These are phyloP conservation scores for Acorus gramineus DNA, from an alignment of 106 monocot species.

Conservation along the genomic window DNA sequence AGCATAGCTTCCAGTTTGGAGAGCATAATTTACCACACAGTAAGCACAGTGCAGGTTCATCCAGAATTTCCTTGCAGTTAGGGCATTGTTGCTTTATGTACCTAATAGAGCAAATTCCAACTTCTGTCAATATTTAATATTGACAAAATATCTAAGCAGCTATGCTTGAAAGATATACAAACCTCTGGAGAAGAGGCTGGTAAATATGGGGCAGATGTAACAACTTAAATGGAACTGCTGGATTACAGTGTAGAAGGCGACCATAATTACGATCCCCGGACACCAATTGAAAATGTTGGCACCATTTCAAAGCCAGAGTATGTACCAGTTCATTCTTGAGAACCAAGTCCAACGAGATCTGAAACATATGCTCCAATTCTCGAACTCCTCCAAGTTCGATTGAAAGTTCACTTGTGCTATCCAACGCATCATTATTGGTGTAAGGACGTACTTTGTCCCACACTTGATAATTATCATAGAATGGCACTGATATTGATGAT, in stretches of 20 bases:
- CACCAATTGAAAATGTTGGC: slow-evolving; percentile 47
- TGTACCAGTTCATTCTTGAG: slow-evolving; percentile 45
- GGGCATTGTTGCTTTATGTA: slow-evolving; percentile 60
- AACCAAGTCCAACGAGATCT: slow-evolving; percentile 54
- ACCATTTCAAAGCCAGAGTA: slow-evolving; percentile 64
- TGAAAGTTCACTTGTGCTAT: slow-evolving; percentile 9
- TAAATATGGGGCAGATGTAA: slow-evolving; percentile 65
- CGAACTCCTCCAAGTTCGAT: slow-evolving; percentile 43
- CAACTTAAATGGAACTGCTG: slow-evolving; percentile 84
- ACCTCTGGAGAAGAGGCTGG: slow-evolving; percentile 84
- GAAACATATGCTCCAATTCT: slow-evolving; percentile 71
- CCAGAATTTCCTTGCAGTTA: slow-evolving; percentile 42
- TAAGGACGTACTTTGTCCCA: slow-evolving; percentile 31
- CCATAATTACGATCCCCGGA: slow-evolving; percentile 28
- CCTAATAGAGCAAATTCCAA: slow-evolving; percentile 23
- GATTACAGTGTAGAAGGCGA: slow-evolving; percentile 31
- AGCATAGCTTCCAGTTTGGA: slow-evolving; percentile 52
- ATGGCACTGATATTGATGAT: slow-evolving; percentile 22
- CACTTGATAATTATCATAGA: slow-evolving; percentile 27
- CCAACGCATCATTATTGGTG: slow-evolving; percentile 11
- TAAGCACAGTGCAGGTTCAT: slow-evolving; percentile 78
- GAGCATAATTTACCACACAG: slow-evolving; percentile 84
- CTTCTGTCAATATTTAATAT: neutral
- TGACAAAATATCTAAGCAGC: too few species aligned
- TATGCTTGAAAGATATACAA: neutral